phyloP scores from a whole-genome alignment of 2,329 filamentous ascomycete species.

The Botrytis paeoniae region DNA sequence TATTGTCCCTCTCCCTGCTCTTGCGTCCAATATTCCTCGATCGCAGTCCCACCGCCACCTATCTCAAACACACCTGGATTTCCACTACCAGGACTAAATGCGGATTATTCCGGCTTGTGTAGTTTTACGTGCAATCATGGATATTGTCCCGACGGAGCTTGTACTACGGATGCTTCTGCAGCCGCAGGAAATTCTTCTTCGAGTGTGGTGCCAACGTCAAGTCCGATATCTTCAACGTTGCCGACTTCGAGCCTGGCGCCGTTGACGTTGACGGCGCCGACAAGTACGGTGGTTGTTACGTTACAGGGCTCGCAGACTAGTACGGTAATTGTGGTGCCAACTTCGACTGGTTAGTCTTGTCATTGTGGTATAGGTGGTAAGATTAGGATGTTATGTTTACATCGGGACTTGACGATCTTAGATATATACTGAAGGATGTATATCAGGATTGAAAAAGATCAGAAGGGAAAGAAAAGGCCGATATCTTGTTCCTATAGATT shows the following conservation, averaged over 20 bases:
- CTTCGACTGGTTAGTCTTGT: background rate
- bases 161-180: background rate
- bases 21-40: conserved; percentile 26
- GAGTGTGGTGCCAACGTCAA: background rate
- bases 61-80: conserved; percentile 38
- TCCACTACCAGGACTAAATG: conserved; percentile 38
- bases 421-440: background rate
- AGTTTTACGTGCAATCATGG: conserved; percentile 47
- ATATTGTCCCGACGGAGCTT: conserved; percentile 33
- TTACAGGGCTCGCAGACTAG: background rate
- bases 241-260: background rate
- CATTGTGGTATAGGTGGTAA: background rate
- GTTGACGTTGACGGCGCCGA: background rate
- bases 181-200: background rate
- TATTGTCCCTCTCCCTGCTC: conserved; percentile 33
- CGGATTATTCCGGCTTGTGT: conserved; percentile 45
- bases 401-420: background rate
- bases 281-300: conserved; percentile 13
- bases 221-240: background rate
- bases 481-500: background rate
- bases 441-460: background rate
- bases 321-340: background rate
- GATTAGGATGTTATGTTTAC: background rate
- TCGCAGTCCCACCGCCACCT: conserved; percentile 25
- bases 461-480: background rate